Percentiles rank a stretch among this genome's conserved stretches.
Evolutionary conservation across 164 flowering plant species (phyloP).

Genomic region (Vitis amurensis): DNA sequence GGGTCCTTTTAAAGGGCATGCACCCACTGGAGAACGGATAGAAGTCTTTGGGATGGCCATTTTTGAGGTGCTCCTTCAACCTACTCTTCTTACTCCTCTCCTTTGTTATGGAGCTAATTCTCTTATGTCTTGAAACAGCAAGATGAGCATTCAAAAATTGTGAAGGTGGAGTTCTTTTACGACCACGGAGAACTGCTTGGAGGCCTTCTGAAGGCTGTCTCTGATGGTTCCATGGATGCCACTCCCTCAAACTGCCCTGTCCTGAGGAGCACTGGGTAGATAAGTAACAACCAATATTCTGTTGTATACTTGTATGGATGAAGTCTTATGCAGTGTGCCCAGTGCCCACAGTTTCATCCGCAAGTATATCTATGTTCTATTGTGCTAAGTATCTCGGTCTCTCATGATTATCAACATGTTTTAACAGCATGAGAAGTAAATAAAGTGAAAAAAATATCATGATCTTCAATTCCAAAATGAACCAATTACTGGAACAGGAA

Average conservation of each 20-base stretch:
- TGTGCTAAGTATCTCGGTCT: too few relatives aligned
- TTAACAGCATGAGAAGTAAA: too few relatives aligned
- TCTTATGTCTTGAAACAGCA: conserved; percentile 14
- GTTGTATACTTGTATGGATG: too few relatives aligned
- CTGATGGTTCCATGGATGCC: not conserved
- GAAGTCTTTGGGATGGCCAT: conserved; percentile 53
- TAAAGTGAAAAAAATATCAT: too few relatives aligned
- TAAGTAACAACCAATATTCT: not conserved
- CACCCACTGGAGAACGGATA: conserved; percentile 64
- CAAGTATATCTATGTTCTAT: too few relatives aligned
- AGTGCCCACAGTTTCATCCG: too few relatives aligned
- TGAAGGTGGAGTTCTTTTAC: conserved; percentile 46
- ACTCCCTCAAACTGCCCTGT: not conserved
- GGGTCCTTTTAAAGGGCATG: conserved; percentile 75
- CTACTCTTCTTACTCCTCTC: not conserved
- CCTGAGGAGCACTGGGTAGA: not conserved
- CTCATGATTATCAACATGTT: too few relatives aligned
- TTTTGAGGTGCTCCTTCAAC: conserved; percentile 31
- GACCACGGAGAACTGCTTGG: conserved; percentile 42
- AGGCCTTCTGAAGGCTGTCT: conserved; percentile 16
- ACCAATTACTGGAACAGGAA: too few relatives aligned
- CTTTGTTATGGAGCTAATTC: not conserved
- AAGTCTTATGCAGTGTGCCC: too few relatives aligned
- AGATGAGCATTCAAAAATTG: conserved; percentile 30
- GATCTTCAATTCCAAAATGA: too few relatives aligned